phyloP scores from a whole-genome alignment of 164 flowering plant genomes.

The Vitis labrusca region DNA sequence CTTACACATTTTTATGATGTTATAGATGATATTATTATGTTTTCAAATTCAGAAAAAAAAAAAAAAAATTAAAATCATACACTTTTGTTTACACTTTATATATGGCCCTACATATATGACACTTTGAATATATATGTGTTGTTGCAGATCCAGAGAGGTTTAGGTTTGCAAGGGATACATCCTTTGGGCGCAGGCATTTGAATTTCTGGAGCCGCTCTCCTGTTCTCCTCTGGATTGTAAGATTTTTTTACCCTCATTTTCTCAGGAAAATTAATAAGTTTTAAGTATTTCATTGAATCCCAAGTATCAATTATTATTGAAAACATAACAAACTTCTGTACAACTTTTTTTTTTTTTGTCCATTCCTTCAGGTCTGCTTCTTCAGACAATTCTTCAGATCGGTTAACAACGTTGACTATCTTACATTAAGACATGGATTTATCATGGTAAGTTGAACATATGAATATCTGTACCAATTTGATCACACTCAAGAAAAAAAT shows the following conservation, averaged over 20 bases:
- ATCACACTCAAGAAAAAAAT: background rate
- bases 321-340: too few relatives aligned
- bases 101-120: too few relatives aligned
- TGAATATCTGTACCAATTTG: background rate
- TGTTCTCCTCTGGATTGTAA: slow-evolving; percentile 54
- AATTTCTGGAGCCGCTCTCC: slow-evolving; percentile 43
- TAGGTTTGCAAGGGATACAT: slow-evolving; percentile 60
- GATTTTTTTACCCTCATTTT: slow-evolving; percentile 2
- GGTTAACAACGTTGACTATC: slow-evolving; percentile 55
- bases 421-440: slow-evolving; percentile 61
- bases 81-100: too few relatives aligned
- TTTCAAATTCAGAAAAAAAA: too few relatives aligned
- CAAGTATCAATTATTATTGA: too few relatives aligned
- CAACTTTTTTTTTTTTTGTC: background rate
- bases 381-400: slow-evolving; percentile 55
- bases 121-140: background rate
- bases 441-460: slow-evolving; percentile 33
- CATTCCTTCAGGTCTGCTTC: slow-evolving; percentile 47
- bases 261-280: too few relatives aligned
- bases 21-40: too few relatives aligned
- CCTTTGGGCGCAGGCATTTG: slow-evolving; percentile 61
- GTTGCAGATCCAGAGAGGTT: slow-evolving; percentile 65
- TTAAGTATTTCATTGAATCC: too few relatives aligned
- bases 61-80: too few relatives aligned
- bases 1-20: too few relatives aligned